phyloP scores from a whole-genome alignment of 2,329 filamentous ascomycete species.

The Verticillium klebahnii region DNA sequence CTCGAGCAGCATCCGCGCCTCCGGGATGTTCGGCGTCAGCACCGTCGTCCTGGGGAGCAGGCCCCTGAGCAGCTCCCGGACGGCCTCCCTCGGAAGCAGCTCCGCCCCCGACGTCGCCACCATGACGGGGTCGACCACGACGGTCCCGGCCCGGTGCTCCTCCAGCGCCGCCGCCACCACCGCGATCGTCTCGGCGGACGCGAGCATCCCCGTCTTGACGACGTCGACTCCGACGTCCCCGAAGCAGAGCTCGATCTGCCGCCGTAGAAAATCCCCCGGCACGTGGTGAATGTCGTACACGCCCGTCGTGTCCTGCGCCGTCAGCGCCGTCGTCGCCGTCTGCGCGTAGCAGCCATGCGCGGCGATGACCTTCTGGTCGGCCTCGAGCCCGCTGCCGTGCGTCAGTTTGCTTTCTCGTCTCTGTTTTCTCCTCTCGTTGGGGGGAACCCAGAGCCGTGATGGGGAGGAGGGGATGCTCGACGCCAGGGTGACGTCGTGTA shows the following conservation, averaged over 20 bases:
- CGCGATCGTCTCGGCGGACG: conserved; percentile 64
- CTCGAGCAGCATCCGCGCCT: conserved; percentile 62
- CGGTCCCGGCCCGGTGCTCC: conserved; percentile 48
- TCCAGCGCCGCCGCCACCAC: conserved; percentile 62
- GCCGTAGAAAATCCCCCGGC: conserved; percentile 72
- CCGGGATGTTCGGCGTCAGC: conserved; percentile 73
- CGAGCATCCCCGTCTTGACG: conserved; percentile 88
- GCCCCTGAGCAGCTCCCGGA: conserved; percentile 51
- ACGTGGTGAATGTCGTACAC: conserved; percentile 77
- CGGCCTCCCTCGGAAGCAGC: conserved; percentile 62
- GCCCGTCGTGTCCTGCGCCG: conserved; percentile 89
- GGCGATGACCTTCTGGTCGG: conserved; percentile 90
- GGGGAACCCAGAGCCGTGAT: too few species aligned
- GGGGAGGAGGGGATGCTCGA: too few species aligned
- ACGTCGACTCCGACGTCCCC: conserved; percentile 85
- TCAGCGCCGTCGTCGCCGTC: conserved; percentile 91
- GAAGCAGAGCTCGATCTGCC: conserved; percentile 81
- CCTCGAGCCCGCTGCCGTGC: conserved; percentile 73
- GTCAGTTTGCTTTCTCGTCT: neutral
- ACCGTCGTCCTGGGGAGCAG: conserved; percentile 64
- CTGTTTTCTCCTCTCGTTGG: too few species aligned
- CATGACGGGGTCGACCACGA: conserved; percentile 82
- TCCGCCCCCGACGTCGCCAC: conserved; percentile 74
- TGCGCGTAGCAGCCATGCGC: conserved; percentile 93
- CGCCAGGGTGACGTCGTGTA: neutral